Evolutionary conservation across 2,329 filamentous ascomycete genomes (phyloP), one percentile per base, ranked within the genome.

Genomic region (Triangularia verruculosa): DNA sequence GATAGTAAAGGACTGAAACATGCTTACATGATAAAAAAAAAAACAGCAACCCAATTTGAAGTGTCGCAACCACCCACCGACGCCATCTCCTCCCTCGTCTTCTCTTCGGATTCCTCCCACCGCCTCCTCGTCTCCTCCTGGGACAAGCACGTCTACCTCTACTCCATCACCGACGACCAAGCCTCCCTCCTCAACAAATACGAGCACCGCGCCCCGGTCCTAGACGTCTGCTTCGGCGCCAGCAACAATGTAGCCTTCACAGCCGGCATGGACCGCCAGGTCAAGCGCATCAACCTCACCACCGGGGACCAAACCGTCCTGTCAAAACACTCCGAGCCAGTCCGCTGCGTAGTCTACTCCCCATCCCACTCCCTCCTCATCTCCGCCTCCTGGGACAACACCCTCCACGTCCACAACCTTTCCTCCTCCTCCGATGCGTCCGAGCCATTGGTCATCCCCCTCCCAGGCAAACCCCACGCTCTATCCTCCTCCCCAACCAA

Each of bases 381-480:
- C 69, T 97, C 93, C 61, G 91, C 91, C 59, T 96, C 93, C 5
- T 99, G 95, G 95, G 94, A 99, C 77, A 88, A 85, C 66, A 97
- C 91, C 6, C 83, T 99, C 53, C 93, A 97, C 75, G 83, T 97
- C 63, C 92, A 97, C 80, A 84, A 89, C 72, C 80, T 89, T 56
- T 79, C 74, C 70, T 78, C 78, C 72, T 80, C 77, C 65, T n/a
- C n/a, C n/a, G n/a, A n/a, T n/a, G 82, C 74, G 25, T 81, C 81
- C 69, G 22, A 77, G 28, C 86, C 86, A n/a, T 83, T 89, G 53
- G 84, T 80, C 53, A 83, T 97, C 62, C 78, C 83, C 2, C 87
- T 97, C 22, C 92, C 91, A 0, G 90, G 88, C 27, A 99, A 97
- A 76, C 92, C 93, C 0, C 96, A 97, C 77, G 93, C 93, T 12